These are phyloP conservation scores for Neospermospora avenae DNA, from an alignment of 2,329 filamentous ascomycete species.

Conservation along the genomic window DNA sequence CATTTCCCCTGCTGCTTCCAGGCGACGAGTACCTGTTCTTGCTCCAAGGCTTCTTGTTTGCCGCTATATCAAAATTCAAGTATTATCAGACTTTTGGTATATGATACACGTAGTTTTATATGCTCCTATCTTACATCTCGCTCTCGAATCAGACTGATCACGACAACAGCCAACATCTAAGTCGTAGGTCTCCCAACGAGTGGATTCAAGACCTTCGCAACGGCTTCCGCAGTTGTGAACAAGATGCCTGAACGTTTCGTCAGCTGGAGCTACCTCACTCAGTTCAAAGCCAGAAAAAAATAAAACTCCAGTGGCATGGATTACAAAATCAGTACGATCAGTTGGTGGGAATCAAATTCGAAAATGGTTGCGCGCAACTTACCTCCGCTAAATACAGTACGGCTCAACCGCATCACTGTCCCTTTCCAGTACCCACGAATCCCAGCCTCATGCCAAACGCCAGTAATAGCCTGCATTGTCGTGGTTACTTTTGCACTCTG, in stretches of 20 bases:
- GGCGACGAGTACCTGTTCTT: too few relatives aligned
- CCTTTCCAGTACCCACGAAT: slow-evolving; percentile 63
- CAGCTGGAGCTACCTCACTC: background rate
- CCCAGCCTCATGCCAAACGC: slow-evolving; percentile 54
- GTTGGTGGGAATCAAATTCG: background rate
- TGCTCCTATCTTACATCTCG: too few relatives aligned
- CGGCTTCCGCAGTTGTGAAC: slow-evolving; percentile 15
- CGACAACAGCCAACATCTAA: background rate
- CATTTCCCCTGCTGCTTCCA: too few relatives aligned
- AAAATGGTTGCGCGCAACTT: background rate
- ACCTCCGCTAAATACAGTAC: slow-evolving; percentile 63
- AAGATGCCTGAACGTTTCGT: slow-evolving; percentile 8
- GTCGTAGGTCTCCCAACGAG: slow-evolving; percentile 6
- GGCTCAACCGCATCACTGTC: slow-evolving; percentile 63
- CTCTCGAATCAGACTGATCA: too few relatives aligned
- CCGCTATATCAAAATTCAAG: too few relatives aligned
- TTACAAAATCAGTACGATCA: too few relatives aligned
- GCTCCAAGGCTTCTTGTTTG: too few relatives aligned
- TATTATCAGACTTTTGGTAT: too few relatives aligned
- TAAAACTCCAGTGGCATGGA: too few relatives aligned
- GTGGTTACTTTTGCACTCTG: slow-evolving; percentile 57
- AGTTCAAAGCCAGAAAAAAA: too few relatives aligned
- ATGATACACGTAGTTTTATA: too few relatives aligned
- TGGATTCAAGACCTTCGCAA: slow-evolving; percentile 13
- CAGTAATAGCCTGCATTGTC: slow-evolving; percentile 53